Percentiles rank a stretch among this genome's conserved stretches.
phyloP scores from a whole-genome alignment of 169 alveolate genomes.

The Babesia bigemina region DNA sequence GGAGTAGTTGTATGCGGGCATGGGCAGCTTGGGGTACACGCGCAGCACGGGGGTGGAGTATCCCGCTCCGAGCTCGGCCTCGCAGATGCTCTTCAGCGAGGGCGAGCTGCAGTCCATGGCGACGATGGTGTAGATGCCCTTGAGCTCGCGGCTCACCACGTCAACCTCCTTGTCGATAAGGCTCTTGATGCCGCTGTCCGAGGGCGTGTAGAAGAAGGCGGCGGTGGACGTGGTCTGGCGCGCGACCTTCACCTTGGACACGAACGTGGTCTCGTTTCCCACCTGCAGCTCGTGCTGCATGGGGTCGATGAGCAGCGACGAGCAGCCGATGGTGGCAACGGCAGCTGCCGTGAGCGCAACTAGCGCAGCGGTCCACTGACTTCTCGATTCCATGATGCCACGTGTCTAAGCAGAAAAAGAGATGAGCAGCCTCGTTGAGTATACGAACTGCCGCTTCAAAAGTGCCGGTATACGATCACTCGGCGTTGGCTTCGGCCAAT shows the following conservation, averaged over 20 bases:
- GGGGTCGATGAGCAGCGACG: conserved; percentile 68
- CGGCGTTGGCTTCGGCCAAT: too few species aligned
- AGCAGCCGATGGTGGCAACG: conserved; percentile 14
- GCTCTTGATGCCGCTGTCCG: conserved; percentile 66
- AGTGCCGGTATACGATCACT: too few species aligned
- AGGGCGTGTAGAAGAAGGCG: conserved; percentile 70
- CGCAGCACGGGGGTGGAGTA: conserved; percentile 66
- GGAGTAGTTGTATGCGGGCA: conserved; percentile 70
- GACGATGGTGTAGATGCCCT: conserved; percentile 73
- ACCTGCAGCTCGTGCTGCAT: conserved; percentile 80
- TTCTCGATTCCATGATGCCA: conserved; percentile 8
- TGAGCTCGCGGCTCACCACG: conserved; percentile 70
- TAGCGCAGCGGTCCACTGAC: neutral
- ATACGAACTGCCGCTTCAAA: neutral
- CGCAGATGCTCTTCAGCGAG: conserved; percentile 51
- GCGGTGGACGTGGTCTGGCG: conserved; percentile 71
- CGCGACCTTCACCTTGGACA: conserved; percentile 71
- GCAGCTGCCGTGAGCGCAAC: conserved; percentile 9
- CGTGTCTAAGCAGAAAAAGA: neutral
- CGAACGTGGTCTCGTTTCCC: conserved; percentile 72
- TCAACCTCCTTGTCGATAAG: conserved; percentile 66
- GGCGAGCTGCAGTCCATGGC: conserved; percentile 70
- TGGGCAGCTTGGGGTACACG: conserved; percentile 74
- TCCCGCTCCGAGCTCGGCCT: conserved; percentile 65
- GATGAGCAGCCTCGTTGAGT: neutral